Evolutionary conservation across 106 monocot species (phyloP), one percentile per base, ranked within the genome.

Genomic region (Hemerocallis citrina): DNA sequence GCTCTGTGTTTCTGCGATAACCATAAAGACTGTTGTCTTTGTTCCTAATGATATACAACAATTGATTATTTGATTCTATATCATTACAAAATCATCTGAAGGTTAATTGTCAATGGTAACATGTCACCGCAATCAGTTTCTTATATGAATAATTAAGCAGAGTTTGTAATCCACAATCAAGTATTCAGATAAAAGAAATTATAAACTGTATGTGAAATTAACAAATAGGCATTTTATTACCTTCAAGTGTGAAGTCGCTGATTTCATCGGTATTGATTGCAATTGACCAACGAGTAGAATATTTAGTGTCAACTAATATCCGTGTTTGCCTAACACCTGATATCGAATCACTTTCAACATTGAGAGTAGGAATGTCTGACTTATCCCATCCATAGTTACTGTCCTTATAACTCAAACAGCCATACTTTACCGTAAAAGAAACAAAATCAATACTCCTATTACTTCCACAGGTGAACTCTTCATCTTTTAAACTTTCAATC

Each of bases 201-300:
- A 33, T 35, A 20, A 35, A 36, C 5, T 24, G 5, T n/a, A 60
- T 29, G 19, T 14, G 12, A 29, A 62, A 9, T 13, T 8, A 17
- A 42, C 9, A 24, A 12, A 44, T 23, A 41, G 20, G 28, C 2
- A 44, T 7, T 20, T 36, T 23, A 59, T 73, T 30, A 88, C 96
- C 96, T 79, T 80, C 69, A 54, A 92, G 57, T 17, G 76, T 75
- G 64, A 98, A 98, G 61, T 88, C 80, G 29, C 52, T 55, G 36
- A 98, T 75, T 64, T 73, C 57, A 34, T 88, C 59, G 22, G 74
- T 79, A 56, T 98, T 98, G 60, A 98, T 80, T 59, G 91, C 86
- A 52, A 92, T 74, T 11, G 72, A 24, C 98, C 98, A 98, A 33
- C 98, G 81, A 33, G 77, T 88, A 21, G 98, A 84, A 46, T 61